Conservation (phyloP, 1,284 basidiomycete genomes). For the Malassezia dermatis region DNA sequence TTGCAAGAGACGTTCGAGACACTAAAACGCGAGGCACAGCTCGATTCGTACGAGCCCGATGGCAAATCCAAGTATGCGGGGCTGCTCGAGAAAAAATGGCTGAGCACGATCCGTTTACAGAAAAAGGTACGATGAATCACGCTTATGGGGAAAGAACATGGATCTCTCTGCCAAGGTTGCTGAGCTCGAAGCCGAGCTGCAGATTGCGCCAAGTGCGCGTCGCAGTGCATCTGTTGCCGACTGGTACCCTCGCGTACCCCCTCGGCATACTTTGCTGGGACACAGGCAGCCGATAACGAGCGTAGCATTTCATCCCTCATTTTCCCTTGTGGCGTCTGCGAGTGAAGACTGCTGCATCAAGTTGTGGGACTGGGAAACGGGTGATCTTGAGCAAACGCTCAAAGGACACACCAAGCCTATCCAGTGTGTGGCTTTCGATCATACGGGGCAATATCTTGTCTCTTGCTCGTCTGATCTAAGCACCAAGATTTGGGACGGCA, state of each 20-base stretch:
- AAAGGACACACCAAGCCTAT: slow-evolving; percentile 86
- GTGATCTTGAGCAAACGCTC: slow-evolving; percentile 77
- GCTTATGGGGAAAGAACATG: slow-evolving; percentile 24
- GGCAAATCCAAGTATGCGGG: slow-evolving; percentile 72
- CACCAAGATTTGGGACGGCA: slow-evolving; percentile 81
- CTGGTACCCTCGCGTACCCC: slow-evolving; percentile 71
- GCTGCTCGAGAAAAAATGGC: slow-evolving; percentile 88
- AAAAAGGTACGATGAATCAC: slow-evolving; percentile 61
- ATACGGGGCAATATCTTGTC: slow-evolving; percentile 67
- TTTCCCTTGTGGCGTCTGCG: slow-evolving; percentile 69
- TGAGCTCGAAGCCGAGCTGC: slow-evolving; percentile 64
- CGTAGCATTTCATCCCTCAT: slow-evolving; percentile 75
- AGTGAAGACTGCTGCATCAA: slow-evolving; percentile 80
- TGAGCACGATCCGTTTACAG: slow-evolving; percentile 77
- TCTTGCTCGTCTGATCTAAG: slow-evolving; percentile 80
- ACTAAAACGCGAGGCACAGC: slow-evolving; percentile 54
- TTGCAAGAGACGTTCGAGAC: slow-evolving; percentile 59
- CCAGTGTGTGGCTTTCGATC: slow-evolving; percentile 75
- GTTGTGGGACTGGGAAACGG: slow-evolving; percentile 91
- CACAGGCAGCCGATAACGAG: slow-evolving; percentile 67
- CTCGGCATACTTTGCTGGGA: slow-evolving; percentile 66
- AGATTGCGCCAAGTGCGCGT: slow-evolving; percentile 55
- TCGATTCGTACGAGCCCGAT: slow-evolving; percentile 63
- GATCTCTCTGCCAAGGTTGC: slow-evolving; percentile 71
- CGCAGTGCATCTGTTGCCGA: slow-evolving; percentile 60